A percentile compares a stretch with the other conserved stretches of the same genome.
Evolutionary conservation across 352 stramenopile genomes (phyloP).

Genomic region (Phytopythium chamaehyphon): DNA sequence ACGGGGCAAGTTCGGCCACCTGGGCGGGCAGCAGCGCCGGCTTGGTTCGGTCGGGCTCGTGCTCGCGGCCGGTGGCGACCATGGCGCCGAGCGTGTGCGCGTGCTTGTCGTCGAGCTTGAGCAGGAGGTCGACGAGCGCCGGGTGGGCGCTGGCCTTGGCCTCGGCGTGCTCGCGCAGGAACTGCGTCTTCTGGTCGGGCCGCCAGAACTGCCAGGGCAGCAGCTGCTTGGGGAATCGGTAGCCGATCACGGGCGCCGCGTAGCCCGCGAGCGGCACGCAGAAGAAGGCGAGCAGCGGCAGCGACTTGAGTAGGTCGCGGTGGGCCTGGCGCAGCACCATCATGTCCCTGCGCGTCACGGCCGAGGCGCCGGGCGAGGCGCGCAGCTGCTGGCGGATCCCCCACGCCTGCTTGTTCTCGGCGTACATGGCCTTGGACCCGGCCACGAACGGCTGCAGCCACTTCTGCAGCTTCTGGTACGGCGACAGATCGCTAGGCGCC

Average conservation of each 20-base stretch:
- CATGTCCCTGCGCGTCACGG: conserved; percentile 71
- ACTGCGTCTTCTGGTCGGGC: conserved; percentile 78
- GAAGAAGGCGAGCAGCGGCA: conserved; percentile 75
- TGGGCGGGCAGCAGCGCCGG: conserved; percentile 41
- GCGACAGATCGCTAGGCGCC: conserved; percentile 37
- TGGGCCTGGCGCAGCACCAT: conserved; percentile 77
- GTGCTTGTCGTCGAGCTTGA: conserved; percentile 64
- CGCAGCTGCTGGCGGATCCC: conserved; percentile 50
- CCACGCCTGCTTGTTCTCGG: conserved; percentile 79
- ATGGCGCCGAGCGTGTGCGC: conserved; percentile 38
- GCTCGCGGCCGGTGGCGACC: conserved; percentile 14
- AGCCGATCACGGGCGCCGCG: conserved; percentile 67
- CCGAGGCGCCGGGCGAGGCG: no score
- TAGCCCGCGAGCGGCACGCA: conserved; percentile 68
- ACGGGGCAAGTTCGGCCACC: conserved; percentile 51
- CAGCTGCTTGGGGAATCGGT: conserved; percentile 82
- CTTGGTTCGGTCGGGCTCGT: conserved; percentile 10
- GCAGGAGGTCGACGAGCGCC: conserved; percentile 46
- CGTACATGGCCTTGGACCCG: conserved; percentile 64
- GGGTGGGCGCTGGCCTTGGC: conserved; percentile 54
- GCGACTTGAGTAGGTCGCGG: conserved; percentile 80
- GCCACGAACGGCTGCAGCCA: conserved; percentile 78
- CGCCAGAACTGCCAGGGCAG: conserved; percentile 87
- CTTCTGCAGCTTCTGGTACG: conserved; percentile 78
- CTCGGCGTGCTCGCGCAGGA: conserved; percentile 61